Evolutionary conservation across 805 yeast genomes (phyloP).

Genomic region (Wickerhamomyces ciferrii): DNA sequence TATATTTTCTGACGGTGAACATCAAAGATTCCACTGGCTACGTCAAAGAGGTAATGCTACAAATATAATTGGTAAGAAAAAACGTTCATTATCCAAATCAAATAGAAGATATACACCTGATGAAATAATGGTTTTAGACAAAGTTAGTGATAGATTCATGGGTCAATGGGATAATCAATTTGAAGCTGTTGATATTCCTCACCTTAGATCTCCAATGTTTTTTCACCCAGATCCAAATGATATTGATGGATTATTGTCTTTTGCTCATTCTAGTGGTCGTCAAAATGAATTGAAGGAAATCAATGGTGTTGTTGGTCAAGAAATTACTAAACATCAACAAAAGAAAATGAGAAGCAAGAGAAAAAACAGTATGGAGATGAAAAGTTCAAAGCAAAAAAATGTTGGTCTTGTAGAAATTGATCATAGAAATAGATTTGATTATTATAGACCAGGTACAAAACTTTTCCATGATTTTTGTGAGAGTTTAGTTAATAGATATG

Average conservation of each 20-base stretch:
- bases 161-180: conserved; percentile 42
- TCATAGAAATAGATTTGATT: conserved; percentile 39
- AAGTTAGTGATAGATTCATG: conserved; percentile 25
- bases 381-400: background rate
- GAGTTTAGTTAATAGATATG: conserved; percentile 28
- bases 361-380: background rate
- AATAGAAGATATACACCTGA: conserved; percentile 17
- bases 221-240: conserved; percentile 41
- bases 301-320: conserved; percentile 36
- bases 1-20: conserved; percentile 40
- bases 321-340: conserved; percentile 36
- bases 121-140: conserved; percentile 34
- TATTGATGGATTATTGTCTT: conserved; percentile 37
- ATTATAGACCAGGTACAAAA: conserved; percentile 36
- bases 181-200: conserved; percentile 34
- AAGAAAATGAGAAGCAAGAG: conserved; percentile 17
- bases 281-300: conserved; percentile 35
- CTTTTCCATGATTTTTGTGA: conserved; percentile 35
- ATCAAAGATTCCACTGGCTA: conserved; percentile 41
- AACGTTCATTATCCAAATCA: conserved; percentile 1
- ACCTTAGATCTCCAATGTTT: conserved; percentile 41
- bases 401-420: conserved; percentile 22
- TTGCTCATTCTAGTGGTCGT: conserved; percentile 27
- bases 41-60: conserved; percentile 14
- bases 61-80: conserved; percentile 2